A percentile compares a stretch with the other conserved stretches of the same genome.
phyloP scores from a whole-genome alignment of 2,329 filamentous ascomycete species.

The Ustulina deusta region DNA sequence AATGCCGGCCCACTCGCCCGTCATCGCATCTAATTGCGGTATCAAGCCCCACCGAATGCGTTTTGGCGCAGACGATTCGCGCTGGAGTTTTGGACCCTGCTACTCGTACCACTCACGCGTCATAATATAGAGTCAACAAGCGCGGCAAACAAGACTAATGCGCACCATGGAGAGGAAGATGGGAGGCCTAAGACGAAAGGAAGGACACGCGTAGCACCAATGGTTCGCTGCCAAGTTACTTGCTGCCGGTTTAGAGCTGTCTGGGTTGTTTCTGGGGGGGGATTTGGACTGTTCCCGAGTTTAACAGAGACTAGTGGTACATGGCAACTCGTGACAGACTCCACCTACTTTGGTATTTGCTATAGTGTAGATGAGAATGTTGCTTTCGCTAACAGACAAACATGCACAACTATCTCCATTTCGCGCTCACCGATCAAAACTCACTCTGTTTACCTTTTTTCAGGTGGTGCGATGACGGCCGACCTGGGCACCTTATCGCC shows the following conservation, averaged over 20 bases:
- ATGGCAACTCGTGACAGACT: not conserved
- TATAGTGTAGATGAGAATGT: not conserved
- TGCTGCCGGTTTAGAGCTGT: not conserved
- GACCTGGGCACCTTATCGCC: constrained; percentile 7
- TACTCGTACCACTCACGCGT: constrained; percentile 9
- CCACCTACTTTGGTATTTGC: not conserved
- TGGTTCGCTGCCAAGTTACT: constrained; percentile 4
- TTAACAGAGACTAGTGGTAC: not conserved
- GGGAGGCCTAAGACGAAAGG: not conserved
- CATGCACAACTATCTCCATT: not conserved
- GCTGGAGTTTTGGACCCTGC: not conserved
- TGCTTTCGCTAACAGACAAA: not conserved
- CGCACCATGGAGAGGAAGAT: not conserved
- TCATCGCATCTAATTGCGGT: constrained; percentile 11
- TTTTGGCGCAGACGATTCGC: constrained; percentile 12
- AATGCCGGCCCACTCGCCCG: constrained; percentile 3
- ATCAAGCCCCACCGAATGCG: not conserved
- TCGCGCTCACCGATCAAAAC: not conserved
- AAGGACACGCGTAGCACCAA: not conserved
- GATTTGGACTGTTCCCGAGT: not conserved
- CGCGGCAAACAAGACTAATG: constrained; percentile 12
- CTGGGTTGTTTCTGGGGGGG: not conserved
- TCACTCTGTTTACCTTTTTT: not conserved
- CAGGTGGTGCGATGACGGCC: not conserved
- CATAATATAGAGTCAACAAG: not conserved